Evolutionary conservation across 306 rosid species (phyloP), one percentile per base, ranked within the genome.

Genomic region (Inga leiocalycina): DNA sequence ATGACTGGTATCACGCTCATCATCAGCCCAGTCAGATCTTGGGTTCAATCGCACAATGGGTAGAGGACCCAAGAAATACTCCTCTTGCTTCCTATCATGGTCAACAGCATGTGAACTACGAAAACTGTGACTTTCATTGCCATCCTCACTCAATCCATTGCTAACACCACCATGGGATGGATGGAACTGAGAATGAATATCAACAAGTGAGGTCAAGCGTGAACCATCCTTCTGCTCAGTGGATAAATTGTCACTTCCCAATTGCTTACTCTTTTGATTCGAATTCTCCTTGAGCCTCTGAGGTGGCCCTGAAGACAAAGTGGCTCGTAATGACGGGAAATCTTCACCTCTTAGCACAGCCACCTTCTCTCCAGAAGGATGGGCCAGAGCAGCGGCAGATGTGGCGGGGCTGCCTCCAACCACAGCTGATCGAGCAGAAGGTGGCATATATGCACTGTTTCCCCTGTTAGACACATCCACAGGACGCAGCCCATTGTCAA

Each of bases 21-120:
- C 99, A 76, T 96, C 99, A 46, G 99, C 99, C 99, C 99, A 96
- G 81, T 96, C 97, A 13, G 93, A 93, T 78, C 99, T 88, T 0
- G 94, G 93, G 30, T 90, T 91, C 89, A 93, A 39, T 83, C 85
- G 80, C 76, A 96, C 94, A 1, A 92, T 86, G 6, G 98, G 98
- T 56, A 93, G 83, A 51, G 97, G 95, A 74, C 93, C 97, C 2
- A 91, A 93, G 66, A 91, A 92, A 87, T 85, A 84, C 77, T 93
- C 98, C 32, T 91, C 96, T 79, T 84, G 93, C 88, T 82, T 89
- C 86, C 82, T 88, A 74, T 82, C 88, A 51, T 37, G 82, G 19
- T 88, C 84, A 1, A 66, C 75, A 44, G 73, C 78, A 51, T 82
- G 85, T 73, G 87, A 85, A 76, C 91, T 87, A 71, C 81, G 71